Base-by-base conservation (phyloP, 179 eudicot genomes). In the Gypsophila paniculata region DNA sequence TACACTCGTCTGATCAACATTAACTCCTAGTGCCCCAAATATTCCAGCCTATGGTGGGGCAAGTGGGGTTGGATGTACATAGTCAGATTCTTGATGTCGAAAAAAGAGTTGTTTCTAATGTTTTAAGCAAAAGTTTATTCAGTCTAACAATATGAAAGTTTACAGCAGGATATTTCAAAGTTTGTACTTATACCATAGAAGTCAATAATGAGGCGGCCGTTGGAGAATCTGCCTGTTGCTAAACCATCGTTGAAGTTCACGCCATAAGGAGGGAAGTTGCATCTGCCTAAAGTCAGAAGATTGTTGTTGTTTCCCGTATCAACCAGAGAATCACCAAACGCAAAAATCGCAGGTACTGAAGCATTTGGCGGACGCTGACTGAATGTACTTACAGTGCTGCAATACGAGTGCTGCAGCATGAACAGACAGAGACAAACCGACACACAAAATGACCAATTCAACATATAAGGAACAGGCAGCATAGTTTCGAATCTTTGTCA, bases 161-260 rank as follows among this genome's bases (percentile, higher is more conserved):
- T 54, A 18, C 6, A 22, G 59, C 5, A 54, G 25, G 59, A 23
- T 58, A 0, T 10, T 13, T 42, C 3, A 21, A 42, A 59, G n/a
- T 49, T 21, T 60, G 57, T 15, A 72, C 23, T 19, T 52, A 21
- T 72, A 63, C 75, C 69, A 18, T 61, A 48, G 38, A 72, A 72
- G 75, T 72, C 75, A 9, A 26, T 62, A 21, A 61, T 25, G 36
- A 72, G 19, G 2, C 69, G 61, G 61, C 75, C 75, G 62, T 72
- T 52, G 69, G 61, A 62, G 69, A 62, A 72, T 63, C 69, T 72
- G 46, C 75, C 69, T 11, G 75, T 72, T 13, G 75, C 69, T 15
- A 49, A 26, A 18, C 67, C 48, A 62, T 63, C 75, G 5, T 46
- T 15, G 29, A 63, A 72, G 19, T 62, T 54, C 75, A 44, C 46